Base-by-base conservation (phyloP, 73 alveolate genomes). In the Urostyla sp. region DNA sequence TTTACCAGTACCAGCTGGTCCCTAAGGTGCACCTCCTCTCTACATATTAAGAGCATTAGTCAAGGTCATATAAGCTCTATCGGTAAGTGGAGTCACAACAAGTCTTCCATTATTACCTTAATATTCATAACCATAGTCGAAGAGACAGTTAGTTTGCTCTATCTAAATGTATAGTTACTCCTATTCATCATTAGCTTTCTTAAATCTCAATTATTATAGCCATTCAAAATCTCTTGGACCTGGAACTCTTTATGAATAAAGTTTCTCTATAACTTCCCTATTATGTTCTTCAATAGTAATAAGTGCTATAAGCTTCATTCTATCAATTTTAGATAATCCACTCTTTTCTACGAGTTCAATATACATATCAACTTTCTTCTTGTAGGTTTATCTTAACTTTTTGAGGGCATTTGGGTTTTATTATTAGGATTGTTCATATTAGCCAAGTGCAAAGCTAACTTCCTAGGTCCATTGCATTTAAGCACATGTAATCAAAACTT, bases 1-100 rank as follows among this genome's bases (percentile, higher is more conserved):
- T 93, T 97, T 97, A 16, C 99, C 99, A 11, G 99, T 98, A 76
- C 99, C 99, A 28, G 99, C 99, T 0, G 99, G 99, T 21, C 99
- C 99, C 43, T 98, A 96, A 0, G 99, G 99, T 20, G 99, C 99
- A 40, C 99, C 99, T 40, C 99, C 99, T 60, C 99, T 95, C 67
- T 98, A 94, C 94, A 98, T 91, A 90, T 93, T 94, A 92, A 98
- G 89, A 28, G 99, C 99, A 74, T 98, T 93, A 3, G 99, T 94
- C 44, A 96, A 69, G 55, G 98, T 95, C 95, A 95, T 97, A 92
- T 98, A 98, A 80, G 99, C 98, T 73, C 99, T 92, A 91, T 98
- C 99, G 23, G 99, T 98, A 73, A 98, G 95, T 1, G 99, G 99
- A 6, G 99, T 98, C 32, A 98, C 99, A 61, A 98, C 99, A 91